Base-by-base conservation (phyloP, 441 rosid genomes). In the Melastoma candidum region DNA sequence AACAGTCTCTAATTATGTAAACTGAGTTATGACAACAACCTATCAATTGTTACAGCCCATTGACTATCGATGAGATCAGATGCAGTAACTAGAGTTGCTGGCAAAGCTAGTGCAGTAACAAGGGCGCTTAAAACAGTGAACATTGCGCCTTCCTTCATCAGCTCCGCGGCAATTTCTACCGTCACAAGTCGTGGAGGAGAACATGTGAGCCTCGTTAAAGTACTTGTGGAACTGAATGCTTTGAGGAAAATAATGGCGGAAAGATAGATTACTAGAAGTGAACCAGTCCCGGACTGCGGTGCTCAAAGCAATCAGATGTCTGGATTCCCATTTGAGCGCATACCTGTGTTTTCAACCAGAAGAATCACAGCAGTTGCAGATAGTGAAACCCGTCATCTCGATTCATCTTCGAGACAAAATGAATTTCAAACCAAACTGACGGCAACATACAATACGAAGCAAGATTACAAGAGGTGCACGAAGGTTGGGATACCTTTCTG, bases 211-310 rank as follows among this genome's bases (percentile, higher is more conserved):
- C 59, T 55, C 63, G 50, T 53, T 13, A 25, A 54, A n/a, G 52
- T 27, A 11, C 29, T 36, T 25, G 6, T 27, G 17, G 43, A 8
- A 44, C 55, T 29, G 1, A 8, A 52, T 52, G 45, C 24, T 8
- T 1, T 52, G 41, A 58, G 51, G 11, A 32, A 9, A 12, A 46
- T 56, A 17, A 17, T 69, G 61, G 62, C 57, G 47, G 60, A 68
- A 67, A 27, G 49, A 17, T 17, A 56, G 66, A 73, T 70, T 87
- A 92, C 98, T 83, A 76, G 98, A 92, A 63, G 96, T 87, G 66
- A 92, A 84, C 93, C 94, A 92, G 72, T 92, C 98, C 73, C 76
- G 95, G 68, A 92, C 80, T 25, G 94, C 89, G 39, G 90, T 83
- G 84, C 98, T 90, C 68, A 90, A 83, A 63, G 86, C 82, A 70